A percentile compares a stretch with the other conserved stretches of the same genome.
These are phyloP conservation scores for Euphorbia peplus DNA, from an alignment of 345 rosid genomes.

Conservation along the genomic window DNA sequence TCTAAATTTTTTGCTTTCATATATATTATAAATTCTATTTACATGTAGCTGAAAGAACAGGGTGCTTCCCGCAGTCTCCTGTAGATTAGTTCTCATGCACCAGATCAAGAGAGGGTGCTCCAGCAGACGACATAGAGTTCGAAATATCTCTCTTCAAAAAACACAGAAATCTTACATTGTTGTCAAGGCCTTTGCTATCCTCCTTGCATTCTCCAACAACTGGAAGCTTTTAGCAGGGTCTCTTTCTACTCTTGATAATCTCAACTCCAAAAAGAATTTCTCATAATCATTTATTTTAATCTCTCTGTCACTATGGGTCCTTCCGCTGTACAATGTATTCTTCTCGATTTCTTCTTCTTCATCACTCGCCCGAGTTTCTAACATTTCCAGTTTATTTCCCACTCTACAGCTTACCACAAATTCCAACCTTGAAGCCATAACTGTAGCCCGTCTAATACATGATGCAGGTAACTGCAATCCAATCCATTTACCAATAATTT, in stretches of 20 bases:
- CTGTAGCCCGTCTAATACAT: slow-evolving; percentile 57
- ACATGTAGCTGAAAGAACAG: too few relatives aligned
- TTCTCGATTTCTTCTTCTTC: slow-evolving; percentile 21
- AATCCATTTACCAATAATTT: slow-evolving; percentile 4
- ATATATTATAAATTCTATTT: too few relatives aligned
- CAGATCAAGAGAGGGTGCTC: background rate
- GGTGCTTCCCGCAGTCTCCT: too few relatives aligned
- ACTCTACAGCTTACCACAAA: slow-evolving; percentile 43
- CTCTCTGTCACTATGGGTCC: slow-evolving; percentile 24
- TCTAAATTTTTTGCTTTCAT: too few relatives aligned
- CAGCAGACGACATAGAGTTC: background rate
- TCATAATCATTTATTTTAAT: slow-evolving; percentile 22
- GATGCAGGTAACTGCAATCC: slow-evolving; percentile 62
- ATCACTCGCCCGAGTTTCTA: slow-evolving; percentile 12
- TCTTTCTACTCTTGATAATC: slow-evolving; percentile 34
- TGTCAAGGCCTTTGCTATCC: slow-evolving; percentile 41
- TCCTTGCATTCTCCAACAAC: slow-evolving; percentile 43
- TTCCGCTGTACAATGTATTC: slow-evolving; percentile 18
- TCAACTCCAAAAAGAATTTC: slow-evolving; percentile 46
- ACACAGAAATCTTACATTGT: slow-evolving; percentile 9
- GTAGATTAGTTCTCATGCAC: background rate
- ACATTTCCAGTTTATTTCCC: slow-evolving; percentile 15
- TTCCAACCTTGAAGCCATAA: slow-evolving; percentile 75
- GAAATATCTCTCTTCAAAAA: background rate
- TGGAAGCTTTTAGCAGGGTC: slow-evolving; percentile 35